phyloP scores from a whole-genome alignment of 2,329 filamentous ascomycete species.

The Fusarium denticulatum region DNA sequence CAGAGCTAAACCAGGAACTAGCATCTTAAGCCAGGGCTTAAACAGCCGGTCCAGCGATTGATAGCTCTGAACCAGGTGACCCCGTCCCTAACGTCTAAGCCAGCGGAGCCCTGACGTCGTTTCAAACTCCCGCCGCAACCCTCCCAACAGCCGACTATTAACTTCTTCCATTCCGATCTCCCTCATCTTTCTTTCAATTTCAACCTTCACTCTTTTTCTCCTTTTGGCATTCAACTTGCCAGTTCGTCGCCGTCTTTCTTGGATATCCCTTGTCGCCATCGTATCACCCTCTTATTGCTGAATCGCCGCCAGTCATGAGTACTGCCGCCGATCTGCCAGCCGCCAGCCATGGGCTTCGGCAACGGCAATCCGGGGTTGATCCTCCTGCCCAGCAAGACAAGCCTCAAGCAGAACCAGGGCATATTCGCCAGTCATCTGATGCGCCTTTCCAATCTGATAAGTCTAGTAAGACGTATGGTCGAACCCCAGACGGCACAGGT shows the following conservation, averaged over 20 bases:
- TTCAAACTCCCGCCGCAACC: slow-evolving; percentile 10
- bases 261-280: not conserved
- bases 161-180: slow-evolving; percentile 22
- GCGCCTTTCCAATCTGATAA: slow-evolving; percentile 39
- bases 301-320: slow-evolving; percentile 43
- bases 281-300: slow-evolving; percentile 2
- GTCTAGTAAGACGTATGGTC: slow-evolving; percentile 83
- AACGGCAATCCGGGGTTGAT: slow-evolving; percentile 41
- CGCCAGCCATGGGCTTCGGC: slow-evolving; percentile 43
- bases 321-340: slow-evolving; percentile 44
- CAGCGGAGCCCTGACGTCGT: slow-evolving; percentile 46
- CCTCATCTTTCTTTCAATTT: slow-evolving; percentile 12
- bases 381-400: slow-evolving; percentile 26
- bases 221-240: not conserved
- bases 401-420: slow-evolving; percentile 20
- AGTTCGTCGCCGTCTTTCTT: not conserved
- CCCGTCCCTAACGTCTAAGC: slow-evolving; percentile 16
- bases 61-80: slow-evolving; percentile 24
- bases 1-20: slow-evolving; percentile 1
- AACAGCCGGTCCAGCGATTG: slow-evolving; percentile 7
- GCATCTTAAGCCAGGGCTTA: slow-evolving; percentile 2
- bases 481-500: slow-evolving; percentile 92
- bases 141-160: slow-evolving; percentile 31
- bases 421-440: slow-evolving; percentile 23
- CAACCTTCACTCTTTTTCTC: slow-evolving; percentile 3